phyloP scores from a whole-genome alignment of 306 rosid species.

The Potentilla sterilis region DNA sequence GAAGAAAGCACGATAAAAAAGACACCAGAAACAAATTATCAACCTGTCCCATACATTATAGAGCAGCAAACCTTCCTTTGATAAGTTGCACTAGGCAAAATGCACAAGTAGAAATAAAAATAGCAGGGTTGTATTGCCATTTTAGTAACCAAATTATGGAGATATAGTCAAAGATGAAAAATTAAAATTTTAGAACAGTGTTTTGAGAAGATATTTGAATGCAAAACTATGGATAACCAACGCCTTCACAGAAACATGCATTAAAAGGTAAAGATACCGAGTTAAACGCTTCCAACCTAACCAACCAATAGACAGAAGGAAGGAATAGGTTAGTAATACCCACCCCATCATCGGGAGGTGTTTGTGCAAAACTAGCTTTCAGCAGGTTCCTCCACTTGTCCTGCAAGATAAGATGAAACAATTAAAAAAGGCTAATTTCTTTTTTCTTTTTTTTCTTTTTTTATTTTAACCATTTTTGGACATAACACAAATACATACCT shows the following conservation, averaged over 20 bases:
- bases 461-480: not conserved
- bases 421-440: conserved; percentile 9
- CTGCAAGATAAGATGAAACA: conserved; percentile 43
- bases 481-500: conserved; percentile 44
- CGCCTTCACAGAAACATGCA: conserved; percentile 14
- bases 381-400: conserved; percentile 99
- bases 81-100: not conserved
- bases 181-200: not conserved
- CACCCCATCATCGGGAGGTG: conserved; percentile 84
- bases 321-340: conserved; percentile 15
- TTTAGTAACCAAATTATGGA: not conserved
- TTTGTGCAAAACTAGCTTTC: conserved; percentile 74
- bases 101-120: not conserved
- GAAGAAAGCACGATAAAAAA: not conserved
- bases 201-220: not conserved
- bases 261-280: not conserved
- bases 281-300: conserved; percentile 17
- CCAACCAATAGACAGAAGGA: conserved; percentile 6
- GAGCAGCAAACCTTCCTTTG: not conserved
- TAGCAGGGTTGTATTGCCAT: not conserved
- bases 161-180: not conserved
- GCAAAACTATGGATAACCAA: conserved; percentile 14
- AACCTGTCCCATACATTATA: no score
- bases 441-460: not conserved
- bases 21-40: not conserved